Evolutionary conservation across 169 alveolate species (phyloP).

Genomic region (Perkinsus olseni): DNA sequence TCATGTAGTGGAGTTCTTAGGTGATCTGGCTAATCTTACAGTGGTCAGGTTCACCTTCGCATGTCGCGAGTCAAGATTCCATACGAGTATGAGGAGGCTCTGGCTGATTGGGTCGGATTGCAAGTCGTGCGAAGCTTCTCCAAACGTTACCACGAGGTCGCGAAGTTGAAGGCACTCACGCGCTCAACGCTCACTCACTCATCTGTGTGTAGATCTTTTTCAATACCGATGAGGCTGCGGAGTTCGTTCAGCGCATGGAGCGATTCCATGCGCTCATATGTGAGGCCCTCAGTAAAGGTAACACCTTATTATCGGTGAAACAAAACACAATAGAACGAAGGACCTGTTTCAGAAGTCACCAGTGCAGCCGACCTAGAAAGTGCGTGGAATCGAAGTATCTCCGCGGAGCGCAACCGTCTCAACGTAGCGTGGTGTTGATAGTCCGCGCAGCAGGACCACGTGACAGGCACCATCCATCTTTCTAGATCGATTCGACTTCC

Average conservation of each 20-base stretch:
- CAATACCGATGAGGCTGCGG: not conserved
- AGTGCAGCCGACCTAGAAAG: not conserved
- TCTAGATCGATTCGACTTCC: not conserved
- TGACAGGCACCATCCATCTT: not conserved
- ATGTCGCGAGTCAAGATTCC: not conserved
- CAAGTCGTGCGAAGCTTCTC: not conserved
- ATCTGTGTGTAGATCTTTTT: not conserved
- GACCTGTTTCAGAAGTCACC: not conserved
- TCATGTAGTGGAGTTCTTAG: not conserved
- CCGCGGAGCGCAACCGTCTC: not conserved
- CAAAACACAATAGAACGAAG: too few relatives aligned
- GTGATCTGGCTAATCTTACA: not conserved
- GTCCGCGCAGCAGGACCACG: not conserved
- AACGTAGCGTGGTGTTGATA: not conserved
- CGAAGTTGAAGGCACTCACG: not conserved
- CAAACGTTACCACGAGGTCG: not conserved
- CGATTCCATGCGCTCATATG: not conserved
- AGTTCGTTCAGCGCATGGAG: not conserved
- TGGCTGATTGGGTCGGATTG: not conserved
- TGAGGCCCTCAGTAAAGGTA: not conserved
- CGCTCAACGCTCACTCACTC: not conserved
- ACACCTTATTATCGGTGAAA: not conserved
- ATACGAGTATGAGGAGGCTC: not conserved
- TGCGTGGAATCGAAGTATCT: not conserved
- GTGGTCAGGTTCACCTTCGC: not conserved